Evolutionary conservation across 495 filamentous ascomycete species (phyloP).

Genomic region (Penicillium verhagenii): DNA sequence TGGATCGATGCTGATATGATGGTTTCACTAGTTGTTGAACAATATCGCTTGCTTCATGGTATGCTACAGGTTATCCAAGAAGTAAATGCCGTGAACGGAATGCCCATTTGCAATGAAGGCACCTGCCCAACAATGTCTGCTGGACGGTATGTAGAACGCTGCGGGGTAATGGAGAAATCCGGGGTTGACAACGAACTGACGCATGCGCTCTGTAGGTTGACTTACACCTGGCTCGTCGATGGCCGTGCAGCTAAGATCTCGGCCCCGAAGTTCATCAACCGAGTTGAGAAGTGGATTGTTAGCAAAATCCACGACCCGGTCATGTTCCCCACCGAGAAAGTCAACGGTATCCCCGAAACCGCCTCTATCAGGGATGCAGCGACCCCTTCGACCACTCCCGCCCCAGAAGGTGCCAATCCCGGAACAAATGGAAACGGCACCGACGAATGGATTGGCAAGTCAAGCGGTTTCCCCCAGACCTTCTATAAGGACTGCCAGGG

Average conservation of each 20-base stretch:
- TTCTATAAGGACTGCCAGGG: slow-evolving; percentile 84
- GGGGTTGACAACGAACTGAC: slow-evolving; percentile 14
- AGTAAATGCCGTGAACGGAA: slow-evolving; percentile 66
- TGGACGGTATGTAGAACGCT: slow-evolving; percentile 65
- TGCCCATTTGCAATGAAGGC: slow-evolving; percentile 74
- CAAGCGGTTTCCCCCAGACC: slow-evolving; percentile 80
- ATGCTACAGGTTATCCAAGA: slow-evolving; percentile 82
- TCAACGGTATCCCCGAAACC: slow-evolving; percentile 52
- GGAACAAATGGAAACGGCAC: slow-evolving; percentile 38
- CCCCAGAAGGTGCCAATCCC: slow-evolving; percentile 47
- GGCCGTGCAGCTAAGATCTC: slow-evolving; percentile 62
- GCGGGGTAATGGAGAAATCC: slow-evolving; percentile 7
- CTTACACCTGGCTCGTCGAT: slow-evolving; percentile 79
- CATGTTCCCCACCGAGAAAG: slow-evolving; percentile 80
- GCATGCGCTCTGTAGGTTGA: slow-evolving; percentile 58
- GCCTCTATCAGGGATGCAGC: slow-evolving; percentile 60
- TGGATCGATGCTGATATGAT: slow-evolving; percentile 16
- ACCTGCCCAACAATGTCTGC: slow-evolving; percentile 91
- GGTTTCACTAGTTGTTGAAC: slow-evolving; percentile 69
- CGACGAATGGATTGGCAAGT: slow-evolving; percentile 80
- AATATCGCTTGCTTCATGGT: slow-evolving; percentile 80
- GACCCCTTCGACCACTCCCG: slow-evolving; percentile 51
- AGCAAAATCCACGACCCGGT: slow-evolving; percentile 84
- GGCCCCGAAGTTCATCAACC: slow-evolving; percentile 81
- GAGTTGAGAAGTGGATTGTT: slow-evolving; percentile 91